A percentile compares a stretch with the other conserved stretches of the same genome.
Evolutionary conservation across 371 early-diverging fungal species (phyloP).

Genomic region (Mucor plumbeus): DNA sequence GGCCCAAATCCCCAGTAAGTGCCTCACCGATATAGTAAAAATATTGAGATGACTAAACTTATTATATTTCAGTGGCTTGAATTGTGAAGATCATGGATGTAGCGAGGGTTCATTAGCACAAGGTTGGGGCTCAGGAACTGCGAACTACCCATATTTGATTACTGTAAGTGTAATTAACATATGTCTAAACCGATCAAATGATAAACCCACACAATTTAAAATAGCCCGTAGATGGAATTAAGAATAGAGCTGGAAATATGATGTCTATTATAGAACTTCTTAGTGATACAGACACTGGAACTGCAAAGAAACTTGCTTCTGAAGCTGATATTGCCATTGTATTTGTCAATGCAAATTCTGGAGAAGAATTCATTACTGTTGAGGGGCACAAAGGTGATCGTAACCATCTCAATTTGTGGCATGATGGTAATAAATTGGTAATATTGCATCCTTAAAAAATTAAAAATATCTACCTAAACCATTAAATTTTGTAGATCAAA

Average conservation of each 20-base stretch:
- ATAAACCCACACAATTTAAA: neutral
- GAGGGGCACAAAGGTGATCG: conserved; percentile 62
- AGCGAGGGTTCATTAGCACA: conserved; percentile 51
- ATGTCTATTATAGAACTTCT: conserved; percentile 38
- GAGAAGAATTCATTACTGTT: conserved; percentile 58
- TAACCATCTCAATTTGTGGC: conserved; percentile 60
- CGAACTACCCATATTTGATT: conserved; percentile 63
- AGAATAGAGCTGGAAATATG: conserved; percentile 30
- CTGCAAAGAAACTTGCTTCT: conserved; percentile 41
- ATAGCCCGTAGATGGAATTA: conserved; percentile 53
- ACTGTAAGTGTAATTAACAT: conserved; percentile 34
- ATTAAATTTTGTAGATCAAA: conserved; percentile 55
- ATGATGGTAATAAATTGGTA: conserved; percentile 63
- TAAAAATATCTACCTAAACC: neutral
- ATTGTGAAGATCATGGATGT: conserved; percentile 45
- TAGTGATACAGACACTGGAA: conserved; percentile 44
- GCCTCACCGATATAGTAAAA: neutral
- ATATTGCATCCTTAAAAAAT: neutral
- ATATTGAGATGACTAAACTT: neutral
- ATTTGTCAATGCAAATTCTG: conserved; percentile 62
- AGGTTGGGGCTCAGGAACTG: conserved; percentile 73
- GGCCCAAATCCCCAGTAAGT: conserved; percentile 37
- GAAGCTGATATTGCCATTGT: conserved; percentile 61
- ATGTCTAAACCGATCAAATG: neutral
- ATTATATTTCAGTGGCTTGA: conserved; percentile 9